Conservation (phyloP, 768 basidiomycete species). For the Rhodotorula graminis region DNA sequence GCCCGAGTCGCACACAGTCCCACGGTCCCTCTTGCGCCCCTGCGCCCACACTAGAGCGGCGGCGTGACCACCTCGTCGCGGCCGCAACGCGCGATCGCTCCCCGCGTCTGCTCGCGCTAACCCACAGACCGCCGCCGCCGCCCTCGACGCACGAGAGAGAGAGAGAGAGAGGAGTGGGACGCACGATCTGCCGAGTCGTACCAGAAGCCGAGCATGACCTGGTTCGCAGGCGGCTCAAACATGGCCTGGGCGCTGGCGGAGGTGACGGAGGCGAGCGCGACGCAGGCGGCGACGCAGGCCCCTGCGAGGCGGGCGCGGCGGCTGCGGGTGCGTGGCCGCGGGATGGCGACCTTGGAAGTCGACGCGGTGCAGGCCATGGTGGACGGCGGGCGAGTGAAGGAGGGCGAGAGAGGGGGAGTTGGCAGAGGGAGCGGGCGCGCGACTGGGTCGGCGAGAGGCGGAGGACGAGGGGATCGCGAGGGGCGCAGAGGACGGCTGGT, state of each 20-base stretch:
- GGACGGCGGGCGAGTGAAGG: neutral
- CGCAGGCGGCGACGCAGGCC: neutral
- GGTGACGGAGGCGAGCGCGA: constrained; percentile 2
- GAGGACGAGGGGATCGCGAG: neutral
- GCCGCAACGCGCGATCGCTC: too few species aligned
- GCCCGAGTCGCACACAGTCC: neutral
- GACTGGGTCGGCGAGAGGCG: neutral
- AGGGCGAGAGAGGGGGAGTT: neutral
- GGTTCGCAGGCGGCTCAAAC: constrained; percentile 37
- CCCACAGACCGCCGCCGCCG: neutral
- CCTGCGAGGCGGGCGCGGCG: neutral
- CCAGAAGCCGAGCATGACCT: constrained; percentile 42
- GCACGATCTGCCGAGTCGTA: constrained; percentile 37
- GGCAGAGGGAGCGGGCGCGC: neutral
- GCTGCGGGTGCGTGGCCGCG: neutral
- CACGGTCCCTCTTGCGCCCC: too few species aligned
- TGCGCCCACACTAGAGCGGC: too few species aligned
- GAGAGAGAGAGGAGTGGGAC: neutral
- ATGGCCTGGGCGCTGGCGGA: neutral
- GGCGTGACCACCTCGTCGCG: too few species aligned
- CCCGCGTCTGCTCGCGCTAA: too few species aligned
- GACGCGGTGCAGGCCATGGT: neutral
- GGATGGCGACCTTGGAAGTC: neutral
- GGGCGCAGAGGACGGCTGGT: neutral
- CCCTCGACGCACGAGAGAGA: too few species aligned